Evolutionary conservation across 1,284 basidiomycete species (phyloP).

Genomic region (Ceraceosorus guamensis): DNA sequence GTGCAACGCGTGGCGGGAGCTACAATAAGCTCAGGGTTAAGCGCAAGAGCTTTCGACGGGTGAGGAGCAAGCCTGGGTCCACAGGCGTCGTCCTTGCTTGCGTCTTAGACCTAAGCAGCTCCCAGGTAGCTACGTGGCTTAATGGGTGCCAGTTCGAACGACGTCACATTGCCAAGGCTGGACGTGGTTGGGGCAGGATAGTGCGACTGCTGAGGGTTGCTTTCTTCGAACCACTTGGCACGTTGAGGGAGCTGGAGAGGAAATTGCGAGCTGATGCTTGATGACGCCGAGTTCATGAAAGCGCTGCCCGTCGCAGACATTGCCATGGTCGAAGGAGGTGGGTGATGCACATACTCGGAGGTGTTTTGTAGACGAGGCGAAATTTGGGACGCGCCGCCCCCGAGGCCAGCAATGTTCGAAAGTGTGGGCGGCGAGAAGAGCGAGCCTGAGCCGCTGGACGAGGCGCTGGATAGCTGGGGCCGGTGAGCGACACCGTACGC

Average conservation of each 20-base stretch:
- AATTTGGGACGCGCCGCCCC: neutral
- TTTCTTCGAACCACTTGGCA: neutral
- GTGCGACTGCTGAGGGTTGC: neutral
- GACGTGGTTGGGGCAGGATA: neutral
- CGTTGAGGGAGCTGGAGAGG: constrained; percentile 9
- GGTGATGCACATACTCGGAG: constrained; percentile 9
- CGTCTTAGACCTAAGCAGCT: no score
- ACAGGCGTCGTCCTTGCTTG: no score
- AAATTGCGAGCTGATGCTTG: neutral
- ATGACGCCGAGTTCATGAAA: neutral
- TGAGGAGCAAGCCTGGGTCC: no score
- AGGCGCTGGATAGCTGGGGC: constrained; percentile 15
- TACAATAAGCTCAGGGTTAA: no score
- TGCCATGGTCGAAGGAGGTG: constrained; percentile 3
- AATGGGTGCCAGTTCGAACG: constrained; percentile 1
- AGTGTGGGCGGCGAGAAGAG: constrained; percentile 23
- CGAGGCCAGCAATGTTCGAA: constrained; percentile 11
- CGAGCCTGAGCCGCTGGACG: constrained; percentile 12
- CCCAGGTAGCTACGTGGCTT: neutral
- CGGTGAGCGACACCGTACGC: constrained; percentile 14
- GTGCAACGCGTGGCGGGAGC: no score
- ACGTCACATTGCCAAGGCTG: neutral
- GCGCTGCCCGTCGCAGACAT: neutral
- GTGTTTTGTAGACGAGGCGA: constrained; percentile 18
- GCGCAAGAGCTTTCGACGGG: no score